A percentile compares a stretch with the other conserved stretches of the same genome.
These are phyloP conservation scores for Nemania bipapillata DNA, from an alignment of 2,329 filamentous ascomycete species.

Conservation along the genomic window DNA sequence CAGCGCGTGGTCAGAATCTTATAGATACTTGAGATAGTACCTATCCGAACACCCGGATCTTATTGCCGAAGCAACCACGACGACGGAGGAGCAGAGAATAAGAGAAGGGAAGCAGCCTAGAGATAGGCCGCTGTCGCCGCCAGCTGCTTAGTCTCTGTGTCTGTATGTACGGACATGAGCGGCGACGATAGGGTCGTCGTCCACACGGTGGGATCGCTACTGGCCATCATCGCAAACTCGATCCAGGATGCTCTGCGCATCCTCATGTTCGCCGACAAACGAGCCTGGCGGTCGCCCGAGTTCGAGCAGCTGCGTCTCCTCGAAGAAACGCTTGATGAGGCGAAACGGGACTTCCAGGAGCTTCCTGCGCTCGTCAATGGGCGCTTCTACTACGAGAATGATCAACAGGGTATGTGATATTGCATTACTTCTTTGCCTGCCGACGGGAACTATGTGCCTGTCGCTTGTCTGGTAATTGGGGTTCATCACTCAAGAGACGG, in stretches of 20 bases:
- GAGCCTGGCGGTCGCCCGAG: slow-evolving; percentile 68
- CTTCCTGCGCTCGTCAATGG: slow-evolving; percentile 66
- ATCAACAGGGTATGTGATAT: slow-evolving; percentile 61
- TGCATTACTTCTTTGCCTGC: slow-evolving; percentile 5
- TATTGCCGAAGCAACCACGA: slow-evolving; percentile 5
- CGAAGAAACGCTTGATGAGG: slow-evolving; percentile 67
- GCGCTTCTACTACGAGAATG: slow-evolving; percentile 67
- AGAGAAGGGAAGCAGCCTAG: slow-evolving; percentile 11
- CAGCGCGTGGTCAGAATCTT: background rate
- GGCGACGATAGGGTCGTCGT: slow-evolving; percentile 39
- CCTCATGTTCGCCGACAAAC: slow-evolving; percentile 67
- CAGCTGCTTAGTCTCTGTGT: slow-evolving; percentile 19
- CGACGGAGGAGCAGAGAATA: slow-evolving; percentile 11
- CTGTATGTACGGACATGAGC: slow-evolving; percentile 51
- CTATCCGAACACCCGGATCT: background rate
- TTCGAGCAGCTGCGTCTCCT: slow-evolving; percentile 68
- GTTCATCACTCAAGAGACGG: background rate
- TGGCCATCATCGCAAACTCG: slow-evolving; percentile 67
- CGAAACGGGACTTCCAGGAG: slow-evolving; percentile 70
- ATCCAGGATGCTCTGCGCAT: slow-evolving; percentile 65
- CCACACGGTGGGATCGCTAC: slow-evolving; percentile 67
- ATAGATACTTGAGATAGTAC: background rate
- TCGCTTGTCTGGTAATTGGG: background rate
- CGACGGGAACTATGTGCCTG: background rate
- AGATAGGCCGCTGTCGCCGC: slow-evolving; percentile 18